A percentile compares a stretch with the other conserved stretches of the same genome.
Conservation (phyloP, 345 rosid species). For the Euphorbia pulcherrima region DNA sequence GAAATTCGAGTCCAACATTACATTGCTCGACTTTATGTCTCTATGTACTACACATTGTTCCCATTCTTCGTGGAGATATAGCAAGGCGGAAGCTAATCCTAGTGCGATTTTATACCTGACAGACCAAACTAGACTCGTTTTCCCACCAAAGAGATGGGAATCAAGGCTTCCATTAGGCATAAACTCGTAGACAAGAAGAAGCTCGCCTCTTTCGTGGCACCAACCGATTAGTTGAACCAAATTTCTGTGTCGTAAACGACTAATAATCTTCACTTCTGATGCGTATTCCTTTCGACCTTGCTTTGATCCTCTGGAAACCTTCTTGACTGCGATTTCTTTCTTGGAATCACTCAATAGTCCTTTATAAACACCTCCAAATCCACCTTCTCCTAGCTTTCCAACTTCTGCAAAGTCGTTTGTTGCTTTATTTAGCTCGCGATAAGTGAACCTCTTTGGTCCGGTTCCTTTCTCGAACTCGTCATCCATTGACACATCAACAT, state of each 20-base stretch:
- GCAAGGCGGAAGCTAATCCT: conserved; percentile 21
- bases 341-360: conserved; percentile 15
- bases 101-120: conserved; percentile 25
- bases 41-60: conserved; percentile 27
- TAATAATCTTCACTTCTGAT: conserved; percentile 28
- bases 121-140: conserved; percentile 12
- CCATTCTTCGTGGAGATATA: conserved; percentile 32
- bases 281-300: conserved; percentile 26
- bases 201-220: conserved; percentile 25
- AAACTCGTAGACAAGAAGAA: conserved; percentile 24
- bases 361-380: conserved; percentile 31
- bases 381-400: conserved; percentile 29
- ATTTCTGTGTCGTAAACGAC: conserved; percentile 25
- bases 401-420: conserved; percentile 14
- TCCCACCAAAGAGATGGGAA: conserved; percentile 19
- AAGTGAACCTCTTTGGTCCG: conserved; percentile 26
- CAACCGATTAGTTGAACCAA: conserved; percentile 29
- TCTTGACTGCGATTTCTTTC: conserved; percentile 22
- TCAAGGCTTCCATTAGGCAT: conserved; percentile 28
- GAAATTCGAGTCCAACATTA: conserved; percentile 25
- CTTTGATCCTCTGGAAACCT: conserved; percentile 21
- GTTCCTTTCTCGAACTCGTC: conserved; percentile 26
- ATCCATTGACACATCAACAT: conserved; percentile 16
- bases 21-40: conserved; percentile 26
- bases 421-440: conserved; percentile 18